Evolutionary conservation across 495 filamentous ascomycete species (phyloP), one percentile per base, ranked within the genome.

Genomic region (Bryoglossum gracile): DNA sequence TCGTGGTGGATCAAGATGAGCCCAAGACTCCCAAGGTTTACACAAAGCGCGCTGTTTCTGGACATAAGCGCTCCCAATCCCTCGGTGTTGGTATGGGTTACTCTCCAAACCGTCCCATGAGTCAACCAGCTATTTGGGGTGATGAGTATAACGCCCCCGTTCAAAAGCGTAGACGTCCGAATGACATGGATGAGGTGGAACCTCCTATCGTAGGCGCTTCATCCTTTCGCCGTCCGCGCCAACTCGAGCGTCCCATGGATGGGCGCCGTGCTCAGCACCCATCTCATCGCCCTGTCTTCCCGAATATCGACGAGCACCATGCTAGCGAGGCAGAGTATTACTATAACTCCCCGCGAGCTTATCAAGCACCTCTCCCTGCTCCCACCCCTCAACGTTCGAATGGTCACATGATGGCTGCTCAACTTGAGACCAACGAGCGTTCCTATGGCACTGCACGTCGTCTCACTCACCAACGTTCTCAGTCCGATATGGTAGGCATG

Each of bases 21-120:
- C 38, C 47, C 8, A 51, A 48, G 22, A 46, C 51, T 10, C 48
- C 53, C 0, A 60, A 55, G 42, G 54, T 50, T 17, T 51, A 54
- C 17, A 30, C 48, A 18, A 67, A 61, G 58, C 44, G 47, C 32
- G 6, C 34, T 38, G 43, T 14, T 39, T 40, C 34, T 24, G 45
- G 36, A 14, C 70, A 71, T 46, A 65, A 60, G 46, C 62, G 69
- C 24, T 64, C 69, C 4, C 66, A 68, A 53, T 71, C 68, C 0
- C 54, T 70, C 18, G 62, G 64, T 13, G 40, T 57, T 51, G 21
- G 24, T 25, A 34, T 43, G 35, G 42, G 25, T 28, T 33, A 50
- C n/a, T 54, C 53, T n/a, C 36, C 49, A 9, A 34, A 35, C 22
- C 23, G 46, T 9, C 42, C 50, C 8, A 17, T 33, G 14, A 53